Evolutionary conservation across 257 asterid genomes (phyloP), one percentile per base, ranked within the genome.

Genomic region (Eucommia ulmoides): DNA sequence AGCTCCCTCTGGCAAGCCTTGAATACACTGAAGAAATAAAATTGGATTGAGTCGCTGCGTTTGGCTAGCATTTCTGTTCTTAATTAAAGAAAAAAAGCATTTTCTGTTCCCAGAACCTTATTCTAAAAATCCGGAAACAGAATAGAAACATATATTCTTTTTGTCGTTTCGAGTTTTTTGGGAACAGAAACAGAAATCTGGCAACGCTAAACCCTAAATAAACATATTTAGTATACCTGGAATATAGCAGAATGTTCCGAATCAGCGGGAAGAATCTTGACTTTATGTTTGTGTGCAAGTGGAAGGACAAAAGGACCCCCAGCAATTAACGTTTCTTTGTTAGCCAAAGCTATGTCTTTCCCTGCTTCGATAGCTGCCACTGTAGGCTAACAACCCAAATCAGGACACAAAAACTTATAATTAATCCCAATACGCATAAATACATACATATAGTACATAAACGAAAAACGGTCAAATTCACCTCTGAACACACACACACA

Each of bases 341-440:
- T 91, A 33, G 99, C 99, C 83, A 91, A 79, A 21, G 96, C 96
- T 16, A 91, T 91, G 76, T 86, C 94, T 65, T 86, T 91, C 50
- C 99, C 99, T 38, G 99, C 99, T 74, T 83, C 93, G 55, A 91
- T 91, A 26, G 99, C 99, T 23, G 99, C 96, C 49, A 91, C 96
- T 3, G 99, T 91, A 2, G 99, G 99, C 99, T 91, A 50, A 45
- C 15, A 49, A 64, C 18, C 52, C 9, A 19, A 50, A 21, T 24
- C 2, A 33, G 19, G 48, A 16, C 38, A 5, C n/a, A n/a, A n/a
- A n/a, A n/a, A n/a, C n/a, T n/a, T n/a, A n/a, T n/a, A n/a, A n/a
- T n/a, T n/a, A n/a, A n/a, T n/a, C n/a, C n/a, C n/a, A n/a, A n/a
- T n/a, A n/a, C n/a, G n/a, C n/a, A n/a, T n/a, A n/a, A n/a, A n/a